phyloP scores from a whole-genome alignment of 345 rosid species.

The Populus euphratica region DNA sequence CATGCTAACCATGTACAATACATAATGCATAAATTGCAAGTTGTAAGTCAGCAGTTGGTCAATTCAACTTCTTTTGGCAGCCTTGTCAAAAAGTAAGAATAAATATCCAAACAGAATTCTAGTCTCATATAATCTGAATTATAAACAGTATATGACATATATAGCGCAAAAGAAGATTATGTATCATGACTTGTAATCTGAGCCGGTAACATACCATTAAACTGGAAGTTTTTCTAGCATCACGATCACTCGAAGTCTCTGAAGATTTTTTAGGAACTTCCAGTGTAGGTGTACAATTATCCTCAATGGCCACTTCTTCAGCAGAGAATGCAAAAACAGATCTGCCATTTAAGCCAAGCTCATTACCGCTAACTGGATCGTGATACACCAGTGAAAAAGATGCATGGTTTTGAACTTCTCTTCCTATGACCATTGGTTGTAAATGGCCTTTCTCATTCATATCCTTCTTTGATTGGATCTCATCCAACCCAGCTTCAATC shows the following conservation, averaged over 20 bases:
- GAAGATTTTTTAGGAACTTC: slow-evolving; percentile 18
- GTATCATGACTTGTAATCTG: neutral
- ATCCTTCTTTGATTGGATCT: neutral
- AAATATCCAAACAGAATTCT: neutral
- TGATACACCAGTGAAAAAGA: slow-evolving; percentile 17
- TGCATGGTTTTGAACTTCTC: slow-evolving; percentile 7
- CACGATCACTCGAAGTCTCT: slow-evolving; percentile 7
- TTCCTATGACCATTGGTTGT: slow-evolving; percentile 21
- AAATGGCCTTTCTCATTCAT: slow-evolving; percentile 12
- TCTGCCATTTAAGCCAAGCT: slow-evolving; percentile 11
- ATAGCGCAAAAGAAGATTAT: no score
- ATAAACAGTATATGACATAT: neutral
- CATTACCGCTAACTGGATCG: slow-evolving; percentile 11
- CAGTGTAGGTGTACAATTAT: slow-evolving; percentile 1
- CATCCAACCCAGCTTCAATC: slow-evolving; percentile 22
- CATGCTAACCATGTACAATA: neutral
- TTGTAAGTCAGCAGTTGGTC: neutral
- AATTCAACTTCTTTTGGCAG: neutral
- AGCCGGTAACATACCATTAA: slow-evolving; percentile 35
- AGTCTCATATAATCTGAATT: neutral
- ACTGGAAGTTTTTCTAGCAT: slow-evolving; percentile 14
- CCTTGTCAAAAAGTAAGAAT: neutral
- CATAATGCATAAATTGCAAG: neutral
- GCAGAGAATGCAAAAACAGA: slow-evolving; percentile 20
- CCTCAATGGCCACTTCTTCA: slow-evolving; percentile 26